Conservation (phyloP, 2,329 filamentous ascomycete genomes). For the Pseudogymnoascus sp. region DNA sequence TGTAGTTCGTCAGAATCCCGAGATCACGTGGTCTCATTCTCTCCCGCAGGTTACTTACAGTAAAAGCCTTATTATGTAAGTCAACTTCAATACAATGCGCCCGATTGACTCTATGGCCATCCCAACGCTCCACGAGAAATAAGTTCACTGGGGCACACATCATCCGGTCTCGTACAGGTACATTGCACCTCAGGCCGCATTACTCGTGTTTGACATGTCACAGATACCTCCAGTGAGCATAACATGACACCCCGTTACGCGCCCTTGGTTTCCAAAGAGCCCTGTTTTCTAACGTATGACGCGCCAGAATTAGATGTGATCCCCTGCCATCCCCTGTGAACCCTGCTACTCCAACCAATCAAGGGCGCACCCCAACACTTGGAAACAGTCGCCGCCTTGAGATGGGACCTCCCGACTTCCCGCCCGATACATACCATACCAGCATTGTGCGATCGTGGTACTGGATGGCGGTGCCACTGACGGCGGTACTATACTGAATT, state of each 20-base stretch:
- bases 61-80: neutral
- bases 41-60: no score
- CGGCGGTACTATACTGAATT: neutral
- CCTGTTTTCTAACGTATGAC: constrained; percentile 9
- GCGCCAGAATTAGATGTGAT: constrained; percentile 9
- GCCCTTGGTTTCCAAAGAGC: constrained; percentile 9
- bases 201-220: constrained; percentile 2
- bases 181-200: neutral
- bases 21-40: neutral
- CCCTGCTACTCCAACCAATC: constrained; percentile 5
- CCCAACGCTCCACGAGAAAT: neutral
- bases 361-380: neutral
- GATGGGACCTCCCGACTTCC: constrained; percentile 6
- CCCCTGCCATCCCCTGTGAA: neutral
- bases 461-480: neutral
- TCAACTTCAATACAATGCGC: neutral
- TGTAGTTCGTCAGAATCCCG: no score
- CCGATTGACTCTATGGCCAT: neutral
- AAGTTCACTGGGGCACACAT: neutral
- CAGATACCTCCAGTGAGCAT: neutral
- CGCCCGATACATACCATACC: neutral
- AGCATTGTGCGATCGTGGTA: constrained; percentile 1
- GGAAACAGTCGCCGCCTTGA: constrained; percentile 8
- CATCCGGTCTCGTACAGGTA: constrained; percentile 2
- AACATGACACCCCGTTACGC: constrained; percentile 8